A percentile compares a stretch with the other conserved stretches of the same genome.
Evolutionary conservation across 2,329 filamentous ascomycete genomes (phyloP).

Genomic region (Dactylellina cionopaga): DNA sequence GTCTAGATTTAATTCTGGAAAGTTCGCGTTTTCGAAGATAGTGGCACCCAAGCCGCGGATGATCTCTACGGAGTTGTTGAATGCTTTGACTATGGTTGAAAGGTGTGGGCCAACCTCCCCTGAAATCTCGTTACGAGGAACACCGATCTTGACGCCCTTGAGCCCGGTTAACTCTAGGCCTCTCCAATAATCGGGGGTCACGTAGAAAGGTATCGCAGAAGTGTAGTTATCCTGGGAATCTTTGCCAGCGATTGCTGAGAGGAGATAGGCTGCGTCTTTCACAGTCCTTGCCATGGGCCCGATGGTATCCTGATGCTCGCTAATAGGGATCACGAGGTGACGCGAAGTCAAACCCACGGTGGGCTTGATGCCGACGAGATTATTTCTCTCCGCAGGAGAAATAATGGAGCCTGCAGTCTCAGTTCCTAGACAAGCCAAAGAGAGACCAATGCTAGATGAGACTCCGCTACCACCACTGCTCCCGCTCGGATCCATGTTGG

Average conservation of each 20-base stretch:
- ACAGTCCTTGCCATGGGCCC: conserved; percentile 75
- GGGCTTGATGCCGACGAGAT: conserved; percentile 74
- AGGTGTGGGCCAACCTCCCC: background rate
- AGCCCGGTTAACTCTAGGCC: background rate
- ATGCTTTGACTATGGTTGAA: background rate
- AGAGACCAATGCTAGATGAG: conserved; percentile 69
- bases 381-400: conserved; percentile 67
- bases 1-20: background rate
- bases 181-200: background rate
- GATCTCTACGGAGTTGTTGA: background rate
- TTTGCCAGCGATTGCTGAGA: conserved; percentile 74
- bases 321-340: conserved; percentile 73
- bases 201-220: conserved; percentile 56
- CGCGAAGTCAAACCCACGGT: conserved; percentile 73
- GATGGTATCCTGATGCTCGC: conserved; percentile 74
- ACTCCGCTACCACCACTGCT: conserved; percentile 73
- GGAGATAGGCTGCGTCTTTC: conserved; percentile 71
- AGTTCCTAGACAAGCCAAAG: conserved; percentile 69
- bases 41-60: background rate
- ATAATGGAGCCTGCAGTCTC: conserved; percentile 71
- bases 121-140: background rate
- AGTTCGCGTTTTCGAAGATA: conserved; percentile 7
- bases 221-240: conserved; percentile 75
- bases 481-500: conserved; percentile 70
- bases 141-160: conserved; percentile 11